Base-by-base conservation (phyloP, 2,329 filamentous ascomycete species). In the Clonostachys byssicola region DNA sequence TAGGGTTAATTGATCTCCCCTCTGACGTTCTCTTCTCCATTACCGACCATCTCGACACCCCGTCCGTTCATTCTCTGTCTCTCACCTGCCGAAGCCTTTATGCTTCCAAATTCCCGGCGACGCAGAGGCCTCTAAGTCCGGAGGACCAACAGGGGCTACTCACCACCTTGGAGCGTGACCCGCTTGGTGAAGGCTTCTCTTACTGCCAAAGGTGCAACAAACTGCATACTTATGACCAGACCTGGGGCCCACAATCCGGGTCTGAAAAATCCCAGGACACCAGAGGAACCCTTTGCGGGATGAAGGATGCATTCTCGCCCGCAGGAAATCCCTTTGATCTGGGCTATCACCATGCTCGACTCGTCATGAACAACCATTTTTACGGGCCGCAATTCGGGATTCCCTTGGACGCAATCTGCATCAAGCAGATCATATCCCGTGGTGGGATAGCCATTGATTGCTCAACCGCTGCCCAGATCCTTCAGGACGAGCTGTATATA, bases 311-410 rank as follows among this genome's bases (percentile, higher is more conserved):
- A 40, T 56, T 55, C 51, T 45, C 51, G 2, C 54, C 54, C 17
- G 40, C 47, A 12, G 50, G 53, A 36, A 56, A 56, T 42, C 44
- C 49, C 30, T 56, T 48, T 46, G 44, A 45, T n/a, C 47, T 57
- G 6, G 49, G 49, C 17, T 56, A 51, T 38, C 42, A 49, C 30
- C 55, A 54, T 43, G 53, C 51, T 12, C 48, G 53, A 13, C 54
- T 57, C 34, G 55, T 46, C 44, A 51, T 57, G 48, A 57, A 57
- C 47, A 13, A 42, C 13, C 49, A 57, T 47, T 42, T 56, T 1
- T 55, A 55, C 53, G 55, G 55, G 1, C 38, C 54, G 2, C 47
- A 47, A 6, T 46, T 49, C 44, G 55, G 55, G 38, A 48, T 57
- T 17, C 49, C 54, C 13, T 41, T 56, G 12, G 8, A 33, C 14